A percentile compares a stretch with the other conserved stretches of the same genome.
These are phyloP conservation scores for Wickerhamiella siamensis DNA, from an alignment of 805 yeast species.

Conservation along the genomic window DNA sequence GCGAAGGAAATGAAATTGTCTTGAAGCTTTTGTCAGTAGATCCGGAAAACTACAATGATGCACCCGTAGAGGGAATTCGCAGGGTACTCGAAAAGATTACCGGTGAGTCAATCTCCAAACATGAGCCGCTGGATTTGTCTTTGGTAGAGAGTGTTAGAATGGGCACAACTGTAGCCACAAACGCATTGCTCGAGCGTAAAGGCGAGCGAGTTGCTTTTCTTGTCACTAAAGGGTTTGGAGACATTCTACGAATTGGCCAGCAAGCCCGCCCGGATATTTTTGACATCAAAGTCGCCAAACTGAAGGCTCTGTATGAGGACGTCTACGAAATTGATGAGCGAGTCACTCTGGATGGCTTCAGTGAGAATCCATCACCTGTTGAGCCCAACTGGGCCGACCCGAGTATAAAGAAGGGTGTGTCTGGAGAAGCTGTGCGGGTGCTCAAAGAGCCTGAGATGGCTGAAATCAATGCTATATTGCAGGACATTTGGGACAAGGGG, in stretches of 20 bases:
- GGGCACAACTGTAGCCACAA: slow-evolving; percentile 95
- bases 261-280: slow-evolving; percentile 86
- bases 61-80: slow-evolving; percentile 85
- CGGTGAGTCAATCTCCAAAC: slow-evolving; percentile 41
- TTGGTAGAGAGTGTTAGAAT: slow-evolving; percentile 57
- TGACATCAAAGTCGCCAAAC: slow-evolving; percentile 60
- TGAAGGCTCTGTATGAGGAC: slow-evolving; percentile 53
- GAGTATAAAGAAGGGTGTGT: slow-evolving; percentile 38
- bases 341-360: slow-evolving; percentile 66
- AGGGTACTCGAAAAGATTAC: slow-evolving; percentile 52
- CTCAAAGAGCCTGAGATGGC: slow-evolving; percentile 35
- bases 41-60: slow-evolving; percentile 75
- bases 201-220: slow-evolving; percentile 79
- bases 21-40: slow-evolving; percentile 79
- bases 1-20: slow-evolving; percentile 41
- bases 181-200: slow-evolving; percentile 82
- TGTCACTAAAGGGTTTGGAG: slow-evolving; percentile 81
- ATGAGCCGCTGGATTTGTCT: slow-evolving; percentile 36
- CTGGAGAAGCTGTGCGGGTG: slow-evolving; percentile 55
- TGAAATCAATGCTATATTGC: slow-evolving; percentile 31
- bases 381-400: slow-evolving; percentile 17
- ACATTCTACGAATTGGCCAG: slow-evolving; percentile 70
- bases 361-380: slow-evolving; percentile 47
- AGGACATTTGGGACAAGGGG: slow-evolving; percentile 38
- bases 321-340: slow-evolving; percentile 85